Percentiles rank a stretch among this genome's conserved stretches.
Conservation (phyloP, 2,329 filamentous ascomycete species). For the Lojkania enalia region DNA sequence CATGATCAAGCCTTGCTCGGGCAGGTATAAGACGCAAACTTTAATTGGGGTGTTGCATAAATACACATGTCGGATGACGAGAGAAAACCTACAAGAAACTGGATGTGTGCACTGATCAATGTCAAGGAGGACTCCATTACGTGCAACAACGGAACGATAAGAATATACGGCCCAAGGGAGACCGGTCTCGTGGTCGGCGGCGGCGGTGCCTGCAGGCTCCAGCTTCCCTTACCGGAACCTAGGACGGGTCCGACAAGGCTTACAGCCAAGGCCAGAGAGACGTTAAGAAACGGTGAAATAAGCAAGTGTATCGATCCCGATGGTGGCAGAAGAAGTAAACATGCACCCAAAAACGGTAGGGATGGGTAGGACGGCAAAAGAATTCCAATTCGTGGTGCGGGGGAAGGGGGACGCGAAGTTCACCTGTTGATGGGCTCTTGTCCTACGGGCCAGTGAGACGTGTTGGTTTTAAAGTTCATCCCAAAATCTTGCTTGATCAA, state of each 20-base stretch:
- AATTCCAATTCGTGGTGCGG: slow-evolving; percentile 20
- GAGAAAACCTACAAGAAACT: slow-evolving; percentile 50
- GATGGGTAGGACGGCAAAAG: slow-evolving; percentile 20
- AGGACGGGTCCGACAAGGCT: slow-evolving; percentile 31
- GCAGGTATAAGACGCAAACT: slow-evolving; percentile 22
- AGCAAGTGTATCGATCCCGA: slow-evolving; percentile 30
- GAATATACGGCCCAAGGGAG: slow-evolving; percentile 33
- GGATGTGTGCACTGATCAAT: slow-evolving; percentile 53
- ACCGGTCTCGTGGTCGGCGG: slow-evolving; percentile 32
- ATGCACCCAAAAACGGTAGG: slow-evolving; percentile 19
- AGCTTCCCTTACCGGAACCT: slow-evolving; percentile 22
- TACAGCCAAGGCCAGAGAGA: slow-evolving; percentile 26
- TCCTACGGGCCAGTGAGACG: slow-evolving; percentile 50
- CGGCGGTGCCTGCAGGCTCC: slow-evolving; percentile 31
- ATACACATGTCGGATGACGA: slow-evolving; percentile 27
- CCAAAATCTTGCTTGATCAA: slow-evolving; percentile 21
- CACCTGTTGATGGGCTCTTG: slow-evolving; percentile 51
- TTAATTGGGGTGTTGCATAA: slow-evolving; percentile 20
- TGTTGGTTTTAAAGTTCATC: slow-evolving; percentile 50
- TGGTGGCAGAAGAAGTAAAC: slow-evolving; percentile 29
- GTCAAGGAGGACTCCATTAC: slow-evolving; percentile 51
- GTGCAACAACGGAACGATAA: slow-evolving; percentile 34
- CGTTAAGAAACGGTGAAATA: slow-evolving; percentile 28
- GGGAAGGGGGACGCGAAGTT: slow-evolving; percentile 20
- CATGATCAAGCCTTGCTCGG: slow-evolving; percentile 27